These are phyloP conservation scores for Phytophthora hybrid DNA, from an alignment of 352 stramenopile species.

Conservation along the genomic window DNA sequence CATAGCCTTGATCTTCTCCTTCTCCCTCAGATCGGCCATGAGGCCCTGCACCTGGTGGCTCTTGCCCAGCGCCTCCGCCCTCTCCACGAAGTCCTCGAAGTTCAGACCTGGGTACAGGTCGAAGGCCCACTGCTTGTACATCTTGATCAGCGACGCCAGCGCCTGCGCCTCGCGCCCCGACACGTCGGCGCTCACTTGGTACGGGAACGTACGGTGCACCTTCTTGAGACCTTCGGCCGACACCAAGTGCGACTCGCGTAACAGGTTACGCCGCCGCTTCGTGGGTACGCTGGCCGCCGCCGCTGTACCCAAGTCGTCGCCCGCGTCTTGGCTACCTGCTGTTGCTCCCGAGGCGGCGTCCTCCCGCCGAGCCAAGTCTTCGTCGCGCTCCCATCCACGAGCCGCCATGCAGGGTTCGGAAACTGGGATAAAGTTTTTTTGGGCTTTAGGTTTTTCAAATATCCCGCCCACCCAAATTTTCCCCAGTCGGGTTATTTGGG, in stretches of 20 bases:
- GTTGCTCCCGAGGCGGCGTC: background rate
- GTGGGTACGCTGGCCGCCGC: slow-evolving; percentile 4
- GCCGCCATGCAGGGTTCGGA: slow-evolving; percentile 41
- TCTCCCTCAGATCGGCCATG: slow-evolving; percentile 64
- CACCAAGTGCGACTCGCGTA: slow-evolving; percentile 75
- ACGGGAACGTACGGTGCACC: slow-evolving; percentile 59
- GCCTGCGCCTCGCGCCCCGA: slow-evolving; percentile 72
- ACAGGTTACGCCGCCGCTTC: slow-evolving; percentile 61
- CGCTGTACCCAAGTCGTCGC: slow-evolving; percentile 6
- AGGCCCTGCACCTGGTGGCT: slow-evolving; percentile 68
- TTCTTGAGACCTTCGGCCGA: slow-evolving; percentile 73
- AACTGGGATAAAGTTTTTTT: too few relatives aligned
- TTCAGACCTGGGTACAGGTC: slow-evolving; percentile 84
- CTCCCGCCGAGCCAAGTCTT: slow-evolving; percentile 42
- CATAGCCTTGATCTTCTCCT: slow-evolving; percentile 57
- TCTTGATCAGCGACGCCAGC: slow-evolving; percentile 69
- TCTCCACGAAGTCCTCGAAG: slow-evolving; percentile 85
- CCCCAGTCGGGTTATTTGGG: too few relatives aligned
- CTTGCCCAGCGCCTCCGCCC: slow-evolving; percentile 67
- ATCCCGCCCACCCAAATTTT: too few relatives aligned
- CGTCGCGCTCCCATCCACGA: slow-evolving; percentile 68
- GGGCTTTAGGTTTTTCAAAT: too few relatives aligned
- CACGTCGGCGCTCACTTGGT: slow-evolving; percentile 60
- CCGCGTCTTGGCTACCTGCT: slow-evolving; percentile 11
- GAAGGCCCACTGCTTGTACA: slow-evolving; percentile 90